phyloP scores from a whole-genome alignment of 169 alveolate species.

The Plasmodium relictum region DNA sequence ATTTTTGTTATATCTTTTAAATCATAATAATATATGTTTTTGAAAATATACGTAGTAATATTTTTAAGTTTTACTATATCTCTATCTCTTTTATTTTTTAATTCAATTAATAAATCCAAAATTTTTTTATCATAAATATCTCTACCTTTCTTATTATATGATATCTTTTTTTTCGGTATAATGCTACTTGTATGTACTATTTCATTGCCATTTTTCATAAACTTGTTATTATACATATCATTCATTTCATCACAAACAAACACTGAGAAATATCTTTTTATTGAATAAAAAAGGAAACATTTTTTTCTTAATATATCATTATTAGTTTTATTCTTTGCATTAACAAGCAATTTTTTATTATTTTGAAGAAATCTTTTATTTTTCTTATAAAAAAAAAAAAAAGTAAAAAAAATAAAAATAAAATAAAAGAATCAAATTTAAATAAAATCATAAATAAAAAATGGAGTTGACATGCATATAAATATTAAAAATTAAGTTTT shows the following conservation, averaged over 20 bases:
- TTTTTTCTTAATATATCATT: background rate
- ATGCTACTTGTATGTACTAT: background rate
- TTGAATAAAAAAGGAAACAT: background rate
- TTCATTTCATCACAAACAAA: background rate
- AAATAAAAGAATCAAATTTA: background rate
- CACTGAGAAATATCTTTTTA: background rate
- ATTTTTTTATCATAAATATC: slow-evolving; percentile 14
- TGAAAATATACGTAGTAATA: slow-evolving; percentile 17
- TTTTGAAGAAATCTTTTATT: background rate
- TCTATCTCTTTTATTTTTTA: slow-evolving; percentile 36
- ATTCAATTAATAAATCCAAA: slow-evolving; percentile 9
- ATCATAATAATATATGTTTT: slow-evolving; percentile 26
- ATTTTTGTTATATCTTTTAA: slow-evolving; percentile 38
- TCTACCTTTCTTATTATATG: background rate
- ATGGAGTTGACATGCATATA: background rate
- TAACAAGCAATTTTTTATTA: background rate
- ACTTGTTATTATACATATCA: background rate
- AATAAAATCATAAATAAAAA: background rate
- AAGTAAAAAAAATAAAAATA: background rate
- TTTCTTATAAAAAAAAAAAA: background rate
- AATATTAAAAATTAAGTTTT: background rate
- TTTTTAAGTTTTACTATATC: slow-evolving; percentile 36
- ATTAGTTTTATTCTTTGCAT: background rate
- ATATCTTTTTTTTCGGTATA: background rate
- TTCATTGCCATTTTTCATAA: background rate